Conservation (phyloP, 495 filamentous ascomycete species). For the Hyaloscypha bicolor region DNA sequence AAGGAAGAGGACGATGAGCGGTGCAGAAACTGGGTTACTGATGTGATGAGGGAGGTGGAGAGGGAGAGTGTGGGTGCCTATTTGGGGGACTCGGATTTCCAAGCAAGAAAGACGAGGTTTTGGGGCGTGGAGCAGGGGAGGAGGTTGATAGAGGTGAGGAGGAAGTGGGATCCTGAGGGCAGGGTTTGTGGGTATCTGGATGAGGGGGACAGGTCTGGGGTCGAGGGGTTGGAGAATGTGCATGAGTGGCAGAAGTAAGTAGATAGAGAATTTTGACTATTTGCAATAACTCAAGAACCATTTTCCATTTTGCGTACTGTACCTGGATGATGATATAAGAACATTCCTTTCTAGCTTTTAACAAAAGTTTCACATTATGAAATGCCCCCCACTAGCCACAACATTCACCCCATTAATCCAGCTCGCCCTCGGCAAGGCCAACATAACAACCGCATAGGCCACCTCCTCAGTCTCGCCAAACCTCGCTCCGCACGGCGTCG, state of each 20-base stretch:
- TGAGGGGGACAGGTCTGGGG: constrained; percentile 37
- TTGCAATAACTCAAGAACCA: no score
- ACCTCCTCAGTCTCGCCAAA: constrained; percentile 44
- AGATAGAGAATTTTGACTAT: no score
- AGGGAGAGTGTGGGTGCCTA: constrained; percentile 47
- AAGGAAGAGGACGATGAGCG: constrained; percentile 43
- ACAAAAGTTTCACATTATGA: constrained; percentile 13
- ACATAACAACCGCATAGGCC: constrained; percentile 42
- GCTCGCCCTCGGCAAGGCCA: constrained; percentile 41
- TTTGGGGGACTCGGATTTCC: constrained; percentile 55
- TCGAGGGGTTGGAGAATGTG: constrained; percentile 37
- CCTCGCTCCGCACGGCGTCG: constrained; percentile 40
- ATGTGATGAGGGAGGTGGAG: constrained; percentile 43
- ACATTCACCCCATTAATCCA: constrained; percentile 46
- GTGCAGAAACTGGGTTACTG: constrained; percentile 44
- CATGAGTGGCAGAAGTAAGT: constrained; percentile 24
- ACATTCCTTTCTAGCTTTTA: no score
- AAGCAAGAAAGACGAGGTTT: constrained; percentile 44
- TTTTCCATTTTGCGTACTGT: no score
- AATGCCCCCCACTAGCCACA: constrained; percentile 41
- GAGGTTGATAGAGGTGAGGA: constrained; percentile 41
- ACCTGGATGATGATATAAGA: no score
- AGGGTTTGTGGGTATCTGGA: constrained; percentile 47
- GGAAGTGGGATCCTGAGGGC: constrained; percentile 48
- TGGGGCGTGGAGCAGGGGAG: constrained; percentile 43